Evolutionary conservation across 2,329 filamentous ascomycete species (phyloP).

Genomic region (Fusarium penzigii): DNA sequence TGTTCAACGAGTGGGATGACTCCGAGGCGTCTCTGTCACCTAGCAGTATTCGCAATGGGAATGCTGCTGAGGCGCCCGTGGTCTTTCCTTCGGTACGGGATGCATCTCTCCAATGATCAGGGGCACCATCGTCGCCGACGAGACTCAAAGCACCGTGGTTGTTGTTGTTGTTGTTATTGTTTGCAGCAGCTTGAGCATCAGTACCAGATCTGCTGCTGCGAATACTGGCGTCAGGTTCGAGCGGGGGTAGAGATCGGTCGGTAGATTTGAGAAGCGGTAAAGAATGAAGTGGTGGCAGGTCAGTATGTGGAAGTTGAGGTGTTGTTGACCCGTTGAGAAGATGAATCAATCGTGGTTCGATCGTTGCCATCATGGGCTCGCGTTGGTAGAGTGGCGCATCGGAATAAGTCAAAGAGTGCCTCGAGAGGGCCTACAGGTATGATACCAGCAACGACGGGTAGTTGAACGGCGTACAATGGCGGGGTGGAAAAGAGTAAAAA

Average conservation of each 20-base stretch:
- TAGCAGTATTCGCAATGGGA: slow-evolving; percentile 43
- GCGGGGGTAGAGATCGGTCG: slow-evolving; percentile 50
- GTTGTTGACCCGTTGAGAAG: slow-evolving; percentile 59
- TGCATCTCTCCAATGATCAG: slow-evolving; percentile 25
- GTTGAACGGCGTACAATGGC: not conserved
- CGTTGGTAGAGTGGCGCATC: slow-evolving; percentile 28
- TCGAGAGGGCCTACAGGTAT: slow-evolving; percentile 5
- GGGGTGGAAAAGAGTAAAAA: slow-evolving; percentile 1
- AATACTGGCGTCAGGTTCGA: slow-evolving; percentile 51
- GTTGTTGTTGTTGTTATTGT: not conserved
- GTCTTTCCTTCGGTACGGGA: slow-evolving; percentile 25
- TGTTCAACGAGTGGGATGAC: slow-evolving; percentile 46
- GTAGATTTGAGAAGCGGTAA: slow-evolving; percentile 44
- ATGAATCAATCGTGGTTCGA: slow-evolving; percentile 68
- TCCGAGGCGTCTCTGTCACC: slow-evolving; percentile 41
- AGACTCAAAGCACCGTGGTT: slow-evolving; percentile 17
- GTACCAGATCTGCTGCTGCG: slow-evolving; percentile 37
- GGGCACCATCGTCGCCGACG: slow-evolving; percentile 20
- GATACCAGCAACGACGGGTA: not conserved
- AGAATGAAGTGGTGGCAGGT: slow-evolving; percentile 57
- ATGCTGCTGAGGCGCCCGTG: slow-evolving; percentile 27
- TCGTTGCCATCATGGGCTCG: slow-evolving; percentile 59
- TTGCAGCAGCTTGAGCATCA: slow-evolving; percentile 18
- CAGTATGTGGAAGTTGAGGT: slow-evolving; percentile 49
- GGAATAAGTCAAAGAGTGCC: slow-evolving; percentile 25